Base-by-base conservation (phyloP, 495 filamentous ascomycete species). In the Penicillium pancosmium region DNA sequence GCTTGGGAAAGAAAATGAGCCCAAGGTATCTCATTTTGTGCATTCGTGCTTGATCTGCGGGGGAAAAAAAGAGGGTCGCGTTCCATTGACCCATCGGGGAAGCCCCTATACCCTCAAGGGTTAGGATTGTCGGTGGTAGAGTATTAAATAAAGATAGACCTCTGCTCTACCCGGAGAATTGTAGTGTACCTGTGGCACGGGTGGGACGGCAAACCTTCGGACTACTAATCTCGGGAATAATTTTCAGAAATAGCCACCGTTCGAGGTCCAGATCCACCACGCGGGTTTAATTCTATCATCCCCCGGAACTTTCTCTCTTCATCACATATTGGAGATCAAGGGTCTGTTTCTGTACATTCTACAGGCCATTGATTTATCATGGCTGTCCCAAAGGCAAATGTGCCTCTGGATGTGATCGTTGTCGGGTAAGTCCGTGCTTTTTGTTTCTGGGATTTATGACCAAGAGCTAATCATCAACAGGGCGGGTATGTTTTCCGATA, bases 331-430 rank as follows among this genome's bases (percentile, higher is more conserved):
- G 41, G n/a, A 44, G 41, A 44, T 19, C 4, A 44, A 3, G 8
- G 41, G 16, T n/a, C 41, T 44, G 16, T 1, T 44, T 44, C n/a
- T 44, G 41, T 18, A 44, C 9, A 44, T 49, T 40, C 6, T n/a
- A 5, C 31, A 55, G n/a, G 33, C 46, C 25, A 15, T 11, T 50
- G 16, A n/a, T 50, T 48, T 52, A 55, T 31, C 36, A 71, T 75
- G 65, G 55, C 56, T 15, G 46, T 66, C 0, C 34, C 55, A 44
- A 61, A 55, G 50, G 72, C 73, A 52, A 68, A 61, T 59, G 47
- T 66, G 41, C 56, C 70, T 38, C 55, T 76, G 16, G 61, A 72
- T 41, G 70, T 74, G 25, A 55, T 76, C 50, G 50, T 76, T 16
- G 73, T 73, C 48, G 73, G 73, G 73, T 74, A 70, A 51, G 38